Conservation (phyloP, 2,329 filamentous ascomycete species). For the Sphaerulina vaccinii region DNA sequence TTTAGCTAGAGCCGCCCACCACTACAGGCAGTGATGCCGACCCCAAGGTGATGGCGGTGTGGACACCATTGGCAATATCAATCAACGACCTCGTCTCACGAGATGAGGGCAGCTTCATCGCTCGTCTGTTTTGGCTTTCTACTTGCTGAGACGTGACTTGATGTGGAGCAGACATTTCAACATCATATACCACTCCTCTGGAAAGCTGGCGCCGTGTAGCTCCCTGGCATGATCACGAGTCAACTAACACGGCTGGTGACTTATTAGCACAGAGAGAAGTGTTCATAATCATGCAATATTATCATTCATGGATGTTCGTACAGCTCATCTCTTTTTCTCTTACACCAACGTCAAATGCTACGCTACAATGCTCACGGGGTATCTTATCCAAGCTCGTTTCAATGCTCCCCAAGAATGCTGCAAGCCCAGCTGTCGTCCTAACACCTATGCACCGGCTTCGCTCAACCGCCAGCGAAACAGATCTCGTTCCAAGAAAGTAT, state of each 20-base stretch:
- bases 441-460: neutral
- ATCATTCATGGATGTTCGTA: no score
- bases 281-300: no score
- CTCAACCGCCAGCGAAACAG: neutral
- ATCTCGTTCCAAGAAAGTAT: no score
- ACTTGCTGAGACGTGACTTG: constrained; percentile 23
- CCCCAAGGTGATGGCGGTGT: constrained; percentile 29
- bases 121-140: constrained; percentile 24
- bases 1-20: constrained; percentile 35
- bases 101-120: constrained; percentile 21
- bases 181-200: no score
- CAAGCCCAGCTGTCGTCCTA: neutral
- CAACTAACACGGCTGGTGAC: constrained; percentile 16
- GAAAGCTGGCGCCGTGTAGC: no score
- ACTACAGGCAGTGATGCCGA: constrained; percentile 14
- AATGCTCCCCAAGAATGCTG: neutral
- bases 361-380: neutral
- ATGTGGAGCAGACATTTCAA: constrained; percentile 24
- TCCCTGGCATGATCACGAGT: no score
- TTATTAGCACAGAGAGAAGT: no score
- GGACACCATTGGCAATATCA: constrained; percentile 36
- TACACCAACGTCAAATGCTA: neutral
- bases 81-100: constrained; percentile 19
- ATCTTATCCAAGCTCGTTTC: neutral
- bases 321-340: neutral